A percentile compares a stretch with the other conserved stretches of the same genome.
Conservation (phyloP, 148 eudicot genomes). For the Suaeda aralocaspica region DNA sequence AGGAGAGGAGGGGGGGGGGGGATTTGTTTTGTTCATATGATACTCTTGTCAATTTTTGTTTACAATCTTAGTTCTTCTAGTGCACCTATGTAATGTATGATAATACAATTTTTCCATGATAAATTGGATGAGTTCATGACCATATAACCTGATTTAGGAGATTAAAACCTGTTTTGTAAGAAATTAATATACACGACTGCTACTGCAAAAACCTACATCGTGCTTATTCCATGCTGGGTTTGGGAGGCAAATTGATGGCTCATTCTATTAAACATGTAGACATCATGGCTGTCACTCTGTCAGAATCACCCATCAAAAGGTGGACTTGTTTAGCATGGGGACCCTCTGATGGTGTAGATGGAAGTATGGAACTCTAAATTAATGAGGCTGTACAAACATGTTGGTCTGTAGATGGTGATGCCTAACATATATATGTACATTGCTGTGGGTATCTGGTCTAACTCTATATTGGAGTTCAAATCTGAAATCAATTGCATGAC, state of each 20-base stretch:
- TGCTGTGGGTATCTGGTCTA: background rate
- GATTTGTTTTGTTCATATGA: background rate
- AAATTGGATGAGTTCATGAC: constrained; percentile 5
- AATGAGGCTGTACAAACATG: background rate
- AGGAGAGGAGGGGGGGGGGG: too few species aligned
- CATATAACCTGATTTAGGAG: background rate
- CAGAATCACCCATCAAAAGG: background rate
- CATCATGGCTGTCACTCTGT: background rate
- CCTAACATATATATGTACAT: background rate
- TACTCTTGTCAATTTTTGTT: too few species aligned
- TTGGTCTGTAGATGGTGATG: background rate
- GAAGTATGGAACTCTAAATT: background rate
- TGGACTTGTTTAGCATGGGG: background rate
- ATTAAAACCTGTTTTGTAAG: background rate
- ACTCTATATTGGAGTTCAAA: background rate
- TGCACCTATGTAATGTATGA: too few species aligned
- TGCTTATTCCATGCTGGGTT: background rate
- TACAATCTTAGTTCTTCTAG: too few species aligned
- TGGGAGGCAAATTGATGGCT: background rate
- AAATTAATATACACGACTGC: background rate
- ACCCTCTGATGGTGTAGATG: background rate
- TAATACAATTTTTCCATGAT: too few species aligned
- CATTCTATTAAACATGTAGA: too few species aligned
- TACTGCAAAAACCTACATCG: background rate
- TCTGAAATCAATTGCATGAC: background rate